Conservation (phyloP, 192 early-diverging fungal species). For the Anaeromyces robustus region DNA sequence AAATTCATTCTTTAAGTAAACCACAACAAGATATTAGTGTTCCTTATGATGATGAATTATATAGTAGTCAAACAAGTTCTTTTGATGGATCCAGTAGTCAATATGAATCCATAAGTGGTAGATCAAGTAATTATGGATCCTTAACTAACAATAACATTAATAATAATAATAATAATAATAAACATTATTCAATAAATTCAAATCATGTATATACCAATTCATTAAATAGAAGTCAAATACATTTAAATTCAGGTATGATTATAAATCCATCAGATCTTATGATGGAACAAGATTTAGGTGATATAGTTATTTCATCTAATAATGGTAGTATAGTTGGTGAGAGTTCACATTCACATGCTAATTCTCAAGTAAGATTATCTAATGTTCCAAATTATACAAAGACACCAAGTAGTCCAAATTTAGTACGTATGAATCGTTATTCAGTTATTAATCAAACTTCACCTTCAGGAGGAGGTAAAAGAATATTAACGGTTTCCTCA, state of each 20-base stretch:
- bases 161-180: too few species aligned
- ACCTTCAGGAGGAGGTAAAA: neutral
- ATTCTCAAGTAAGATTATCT: neutral
- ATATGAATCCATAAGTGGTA: neutral
- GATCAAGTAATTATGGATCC: neutral
- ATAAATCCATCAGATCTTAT: too few species aligned
- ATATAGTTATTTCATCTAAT: neutral
- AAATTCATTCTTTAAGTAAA: neutral
- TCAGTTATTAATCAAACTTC: neutral
- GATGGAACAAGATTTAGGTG: neutral
- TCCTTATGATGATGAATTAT: neutral
- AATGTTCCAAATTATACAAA: neutral
- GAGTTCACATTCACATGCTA: neutral
- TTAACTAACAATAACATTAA: too few species aligned
- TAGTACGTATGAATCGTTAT: neutral
- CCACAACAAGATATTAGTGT: neutral
- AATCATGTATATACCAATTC: too few species aligned
- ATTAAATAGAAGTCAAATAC: neutral
- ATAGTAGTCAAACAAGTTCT: neutral
- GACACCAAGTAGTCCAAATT: neutral
- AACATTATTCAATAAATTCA: too few species aligned
- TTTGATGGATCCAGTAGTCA: neutral
- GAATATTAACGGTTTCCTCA: neutral
- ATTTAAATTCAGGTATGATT: neutral
- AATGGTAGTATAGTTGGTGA: neutral